Percentiles rank a stretch among this genome's conserved stretches.
Evolutionary conservation across 2,329 filamentous ascomycete genomes (phyloP).

Genomic region (Epichloe gansuensis): DNA sequence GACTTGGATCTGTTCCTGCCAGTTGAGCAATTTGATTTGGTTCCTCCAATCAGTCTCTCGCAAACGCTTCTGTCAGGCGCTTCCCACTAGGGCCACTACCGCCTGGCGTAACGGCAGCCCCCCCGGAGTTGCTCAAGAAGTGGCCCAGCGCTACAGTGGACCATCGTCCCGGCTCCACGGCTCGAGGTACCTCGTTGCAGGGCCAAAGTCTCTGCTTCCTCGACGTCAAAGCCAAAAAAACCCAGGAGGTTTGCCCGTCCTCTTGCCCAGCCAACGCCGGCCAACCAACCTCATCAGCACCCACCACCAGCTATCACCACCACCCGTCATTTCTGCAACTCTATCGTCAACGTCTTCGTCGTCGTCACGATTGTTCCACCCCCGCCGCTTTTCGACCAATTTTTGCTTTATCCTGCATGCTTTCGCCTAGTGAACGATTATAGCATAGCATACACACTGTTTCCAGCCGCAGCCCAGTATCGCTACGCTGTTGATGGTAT

Average conservation of each 20-base stretch:
- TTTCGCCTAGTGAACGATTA: background rate
- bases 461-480: background rate
- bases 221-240: background rate
- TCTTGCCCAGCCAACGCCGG: conserved; percentile 4
- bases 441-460: background rate
- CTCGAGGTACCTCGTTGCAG: background rate
- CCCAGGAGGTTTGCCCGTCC: background rate
- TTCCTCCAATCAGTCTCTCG: background rate
- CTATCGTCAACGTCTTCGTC: background rate
- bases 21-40: background rate
- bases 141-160: background rate
- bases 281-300: background rate
- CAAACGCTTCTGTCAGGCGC: background rate
- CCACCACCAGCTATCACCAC: background rate
- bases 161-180: background rate
- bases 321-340: conserved; percentile 3
- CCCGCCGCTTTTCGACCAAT: background rate
- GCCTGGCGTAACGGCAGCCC: background rate
- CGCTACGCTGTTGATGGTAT: background rate
- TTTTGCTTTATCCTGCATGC: conserved; percentile 1
- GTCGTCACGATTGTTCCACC: background rate
- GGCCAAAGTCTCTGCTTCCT: background rate
- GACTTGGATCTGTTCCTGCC: background rate
- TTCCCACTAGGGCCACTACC: background rate
- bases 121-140: background rate